phyloP scores from a whole-genome alignment of 2,329 filamentous ascomycete genomes.

The Neopestalotiopsis clavispora region DNA sequence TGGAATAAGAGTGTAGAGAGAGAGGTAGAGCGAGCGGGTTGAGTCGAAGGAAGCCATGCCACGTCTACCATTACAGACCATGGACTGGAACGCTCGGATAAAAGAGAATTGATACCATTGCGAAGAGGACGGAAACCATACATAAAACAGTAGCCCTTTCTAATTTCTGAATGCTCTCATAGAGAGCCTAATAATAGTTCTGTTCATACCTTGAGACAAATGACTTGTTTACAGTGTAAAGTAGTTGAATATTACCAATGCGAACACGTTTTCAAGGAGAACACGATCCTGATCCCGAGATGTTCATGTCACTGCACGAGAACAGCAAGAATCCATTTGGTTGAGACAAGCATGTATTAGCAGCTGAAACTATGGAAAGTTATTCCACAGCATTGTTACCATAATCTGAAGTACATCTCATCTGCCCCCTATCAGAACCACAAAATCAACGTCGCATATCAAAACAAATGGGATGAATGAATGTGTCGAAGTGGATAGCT shows the following conservation, averaged over 20 bases:
- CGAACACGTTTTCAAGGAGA: too few species aligned
- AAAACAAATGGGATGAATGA: neutral
- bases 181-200: too few species aligned
- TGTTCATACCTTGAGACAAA: too few species aligned
- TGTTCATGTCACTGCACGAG: neutral
- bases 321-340: neutral
- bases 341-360: neutral
- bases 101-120: neutral
- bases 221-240: too few species aligned
- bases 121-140: too few species aligned
- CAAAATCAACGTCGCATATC: neutral
- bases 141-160: too few species aligned
- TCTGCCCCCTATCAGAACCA: neutral
- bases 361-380: neutral
- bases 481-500: neutral
- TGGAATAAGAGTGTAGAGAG: slow-evolving; percentile 18
- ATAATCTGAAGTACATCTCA: neutral
- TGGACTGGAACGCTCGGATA: neutral
- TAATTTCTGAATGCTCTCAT: too few species aligned
- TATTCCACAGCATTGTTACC: neutral
- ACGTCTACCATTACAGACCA: neutral
- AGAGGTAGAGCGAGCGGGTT: neutral
- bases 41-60: neutral
- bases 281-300: neutral
- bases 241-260: too few species aligned